phyloP scores from a whole-genome alignment of 2,329 filamentous ascomycete species.

The Aureobasidium sp. region DNA sequence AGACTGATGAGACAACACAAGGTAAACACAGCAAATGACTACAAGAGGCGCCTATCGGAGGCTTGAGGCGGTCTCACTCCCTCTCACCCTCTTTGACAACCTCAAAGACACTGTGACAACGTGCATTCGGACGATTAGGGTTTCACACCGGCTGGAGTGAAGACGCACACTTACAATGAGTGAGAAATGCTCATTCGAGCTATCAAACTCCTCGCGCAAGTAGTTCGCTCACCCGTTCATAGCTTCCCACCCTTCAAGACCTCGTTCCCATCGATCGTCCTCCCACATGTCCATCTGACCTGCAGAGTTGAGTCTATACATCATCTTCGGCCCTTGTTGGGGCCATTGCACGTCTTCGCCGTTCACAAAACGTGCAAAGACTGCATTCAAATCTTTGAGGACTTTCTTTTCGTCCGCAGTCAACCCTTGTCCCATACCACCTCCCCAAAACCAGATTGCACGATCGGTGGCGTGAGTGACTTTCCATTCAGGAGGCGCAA shows the following conservation, averaged over 20 bases:
- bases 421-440: slow-evolving; percentile 34
- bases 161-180: too few species aligned
- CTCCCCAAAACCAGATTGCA: slow-evolving; percentile 51
- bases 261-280: slow-evolving; percentile 42
- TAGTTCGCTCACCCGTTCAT: slow-evolving; percentile 19
- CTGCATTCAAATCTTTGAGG: slow-evolving; percentile 33
- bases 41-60: too few species aligned
- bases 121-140: too few species aligned
- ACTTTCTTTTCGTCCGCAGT: slow-evolving; percentile 38
- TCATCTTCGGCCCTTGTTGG: slow-evolving; percentile 28
- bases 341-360: slow-evolving; percentile 37
- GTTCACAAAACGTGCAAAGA: slow-evolving; percentile 34
- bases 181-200: too few species aligned
- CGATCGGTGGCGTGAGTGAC: slow-evolving; percentile 50
- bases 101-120: too few species aligned
- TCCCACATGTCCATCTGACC: slow-evolving; percentile 40
- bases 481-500: slow-evolving; percentile 42
- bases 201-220: too few species aligned
- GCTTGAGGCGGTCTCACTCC: too few species aligned
- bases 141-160: too few species aligned
- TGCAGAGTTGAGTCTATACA: slow-evolving; percentile 40
- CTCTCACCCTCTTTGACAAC: too few species aligned
- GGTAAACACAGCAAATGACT: too few species aligned
- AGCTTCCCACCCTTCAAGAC: slow-evolving; percentile 41
- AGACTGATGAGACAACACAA: not conserved